phyloP scores from a whole-genome alignment of 768 basidiomycete species.

The Auricularia sp. region DNA sequence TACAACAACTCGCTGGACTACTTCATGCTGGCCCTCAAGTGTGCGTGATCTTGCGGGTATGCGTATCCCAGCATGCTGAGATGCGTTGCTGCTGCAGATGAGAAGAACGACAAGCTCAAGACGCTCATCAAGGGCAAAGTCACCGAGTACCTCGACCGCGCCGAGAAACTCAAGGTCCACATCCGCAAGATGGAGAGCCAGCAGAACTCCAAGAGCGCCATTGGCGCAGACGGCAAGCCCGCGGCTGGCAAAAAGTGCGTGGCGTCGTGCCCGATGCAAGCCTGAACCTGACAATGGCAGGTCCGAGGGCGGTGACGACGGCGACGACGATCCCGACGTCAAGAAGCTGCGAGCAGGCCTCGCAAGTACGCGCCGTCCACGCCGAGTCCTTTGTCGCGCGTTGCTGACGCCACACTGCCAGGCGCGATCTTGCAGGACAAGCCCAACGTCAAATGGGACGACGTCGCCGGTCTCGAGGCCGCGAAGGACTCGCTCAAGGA shows the following conservation, averaged over 20 bases:
- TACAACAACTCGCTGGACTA: conserved; percentile 96
- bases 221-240: conserved; percentile 37
- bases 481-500: conserved; percentile 96
- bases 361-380: conserved; percentile 27
- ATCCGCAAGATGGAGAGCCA: conserved; percentile 37
- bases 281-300: conserved; percentile 1
- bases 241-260: conserved; percentile 30
- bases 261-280: not conserved
- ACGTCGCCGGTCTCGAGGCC: conserved; percentile 90
- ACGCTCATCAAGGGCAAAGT: conserved; percentile 78
- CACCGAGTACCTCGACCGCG: conserved; percentile 81
- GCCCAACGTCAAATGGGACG: conserved; percentile 96
- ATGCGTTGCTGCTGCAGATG: conserved; percentile 36
- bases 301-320: conserved; percentile 31
- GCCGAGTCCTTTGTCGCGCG: not conserved
- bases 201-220: conserved; percentile 42
- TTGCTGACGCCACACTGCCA: conserved; percentile 9
- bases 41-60: conserved; percentile 31
- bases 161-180: conserved; percentile 86
- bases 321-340: conserved; percentile 80
- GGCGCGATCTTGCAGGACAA: conserved; percentile 85
- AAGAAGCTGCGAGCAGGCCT: conserved; percentile 95
- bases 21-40: conserved; percentile 95
- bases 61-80: not conserved
- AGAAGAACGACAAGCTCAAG: conserved; percentile 92